Base-by-base conservation (phyloP, 805 yeast genomes). In the Scheffersomyces lignosus region DNA sequence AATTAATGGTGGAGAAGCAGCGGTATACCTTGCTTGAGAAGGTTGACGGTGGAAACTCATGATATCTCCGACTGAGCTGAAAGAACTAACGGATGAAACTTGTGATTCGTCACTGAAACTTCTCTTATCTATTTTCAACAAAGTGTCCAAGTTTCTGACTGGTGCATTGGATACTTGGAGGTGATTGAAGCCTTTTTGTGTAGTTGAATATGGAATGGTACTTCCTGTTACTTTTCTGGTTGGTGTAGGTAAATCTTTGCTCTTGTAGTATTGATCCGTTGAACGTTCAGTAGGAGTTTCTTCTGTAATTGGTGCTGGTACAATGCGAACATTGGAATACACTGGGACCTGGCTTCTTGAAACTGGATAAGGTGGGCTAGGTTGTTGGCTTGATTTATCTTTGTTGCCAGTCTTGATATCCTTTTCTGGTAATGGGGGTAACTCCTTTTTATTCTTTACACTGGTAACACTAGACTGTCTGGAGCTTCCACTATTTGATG, bases 21-120 rank as follows among this genome's bases (percentile, higher is more conserved):
- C 10, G 10, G 24, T 20, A 10, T 20, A 7, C 10, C 24, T 20
- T 10, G 10, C 24, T 20, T 10, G 7, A 10, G 24, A 20, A 20
- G 24, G 24, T 10, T 20, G 17, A 9, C 31, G 40, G 7, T 44
- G 37, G 18, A 50, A 45, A 30, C 51, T 54, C 42, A 56, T 41
- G 15, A 57, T 44, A 29, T 64, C 70, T 2, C 64, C 66, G 13
- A 59, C 46, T 1, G 70, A 56, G 40, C 66, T 62, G 38, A 63
- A 60, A 1, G 66, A 57, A 40, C 69, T 62, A 9, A 65, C 60
- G 0, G 71, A 61, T 4, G 70, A 64, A 2, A 62, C 67, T 14
- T 50, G 54, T 1, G 71, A 64, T 34, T 66, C 60, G 22, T 52
- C 71, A 29, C 71, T 64, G 38, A 63, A 61, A 8, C 53, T 52